Percentiles rank a stretch among this genome's conserved stretches.
These are phyloP conservation scores for Nakaseomyces kungkrabaensis DNA, from an alignment of 1,139 yeast genomes.

Conservation along the genomic window DNA sequence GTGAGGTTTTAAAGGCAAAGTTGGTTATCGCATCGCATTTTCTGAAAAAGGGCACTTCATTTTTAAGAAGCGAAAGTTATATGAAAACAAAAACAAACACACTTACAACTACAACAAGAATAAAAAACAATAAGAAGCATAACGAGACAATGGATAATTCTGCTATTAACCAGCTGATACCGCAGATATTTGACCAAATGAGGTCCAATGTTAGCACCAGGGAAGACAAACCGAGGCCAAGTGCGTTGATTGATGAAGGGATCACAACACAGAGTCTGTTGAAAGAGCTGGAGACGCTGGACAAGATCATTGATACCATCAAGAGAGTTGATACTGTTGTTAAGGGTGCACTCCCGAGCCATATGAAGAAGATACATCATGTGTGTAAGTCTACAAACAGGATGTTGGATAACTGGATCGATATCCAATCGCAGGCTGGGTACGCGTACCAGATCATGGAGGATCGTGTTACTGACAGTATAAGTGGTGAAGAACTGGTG, in stretches of 20 bases:
- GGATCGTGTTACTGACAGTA: constrained; percentile 14
- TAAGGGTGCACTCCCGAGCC: constrained; percentile 15
- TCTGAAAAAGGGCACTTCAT: not conserved
- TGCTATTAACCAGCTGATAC: constrained; percentile 21
- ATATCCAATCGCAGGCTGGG: constrained; percentile 28
- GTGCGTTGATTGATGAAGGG: constrained; percentile 4
- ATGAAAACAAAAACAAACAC: no score
- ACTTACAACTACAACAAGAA: not conserved
- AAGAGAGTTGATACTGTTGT: constrained; percentile 19
- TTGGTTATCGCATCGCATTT: no score
- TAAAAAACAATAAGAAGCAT: not conserved
- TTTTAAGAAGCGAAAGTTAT: no score
- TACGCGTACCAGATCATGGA: constrained; percentile 24
- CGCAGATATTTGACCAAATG: constrained; percentile 27
- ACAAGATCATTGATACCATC: constrained; percentile 23
- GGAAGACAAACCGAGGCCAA: not conserved
- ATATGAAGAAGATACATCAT: constrained; percentile 20
- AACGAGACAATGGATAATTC: constrained; percentile 7
- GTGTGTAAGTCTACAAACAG: constrained; percentile 25
- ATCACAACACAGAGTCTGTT: constrained; percentile 26
- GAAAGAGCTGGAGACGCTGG: constrained; percentile 23
- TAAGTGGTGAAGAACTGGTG: constrained; percentile 9
- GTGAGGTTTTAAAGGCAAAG: no score
- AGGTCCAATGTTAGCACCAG: constrained; percentile 14
- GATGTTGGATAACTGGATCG: constrained; percentile 26